Evolutionary conservation across 192 early-diverging fungal species (phyloP).

Genomic region (Cladochytrium replicatum): DNA sequence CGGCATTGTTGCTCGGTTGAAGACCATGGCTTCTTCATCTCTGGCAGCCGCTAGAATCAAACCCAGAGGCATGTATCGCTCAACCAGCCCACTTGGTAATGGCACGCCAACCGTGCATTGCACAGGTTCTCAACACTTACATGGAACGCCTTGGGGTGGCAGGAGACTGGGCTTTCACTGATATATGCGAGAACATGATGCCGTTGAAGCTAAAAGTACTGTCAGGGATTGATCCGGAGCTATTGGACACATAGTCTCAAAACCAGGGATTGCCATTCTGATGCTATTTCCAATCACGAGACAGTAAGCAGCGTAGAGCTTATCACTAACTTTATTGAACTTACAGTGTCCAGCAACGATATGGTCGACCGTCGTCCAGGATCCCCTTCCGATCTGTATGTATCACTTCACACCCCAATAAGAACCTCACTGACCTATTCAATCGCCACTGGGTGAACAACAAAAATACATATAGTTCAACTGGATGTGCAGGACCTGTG

Average conservation of each 20-base stretch:
- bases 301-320: constrained; percentile 7
- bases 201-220: no score
- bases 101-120: no score
- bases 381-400: background rate
- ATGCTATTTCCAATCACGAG: constrained; percentile 75
- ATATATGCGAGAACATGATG: no score
- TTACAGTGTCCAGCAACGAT: background rate
- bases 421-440: background rate
- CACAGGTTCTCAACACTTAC: no score
- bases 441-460: background rate
- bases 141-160: no score
- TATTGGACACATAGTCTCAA: constrained; percentile 70
- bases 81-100: no score
- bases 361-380: background rate
- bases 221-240: constrained; percentile 79
- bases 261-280: constrained; percentile 73
- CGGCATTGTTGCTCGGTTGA: no score
- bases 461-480: background rate
- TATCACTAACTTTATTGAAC: background rate
- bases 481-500: background rate
- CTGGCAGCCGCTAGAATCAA: no score
- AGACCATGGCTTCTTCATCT: no score
- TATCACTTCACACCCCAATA: no score
- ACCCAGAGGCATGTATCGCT: no score
- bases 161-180: no score